Base-by-base conservation (phyloP, 768 basidiomycete species). In the Suillus weaverae region DNA sequence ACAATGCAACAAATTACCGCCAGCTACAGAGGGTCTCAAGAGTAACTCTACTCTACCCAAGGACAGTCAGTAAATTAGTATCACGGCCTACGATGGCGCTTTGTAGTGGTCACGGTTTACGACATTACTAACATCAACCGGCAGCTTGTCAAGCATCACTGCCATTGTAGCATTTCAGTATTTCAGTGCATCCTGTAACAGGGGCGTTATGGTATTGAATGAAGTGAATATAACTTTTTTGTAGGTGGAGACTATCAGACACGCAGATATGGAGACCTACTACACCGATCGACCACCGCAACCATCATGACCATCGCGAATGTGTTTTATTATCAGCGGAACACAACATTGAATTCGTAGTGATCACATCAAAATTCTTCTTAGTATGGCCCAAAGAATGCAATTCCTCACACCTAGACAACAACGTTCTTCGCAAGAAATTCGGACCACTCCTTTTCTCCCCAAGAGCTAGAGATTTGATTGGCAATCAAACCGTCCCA, bases 381-480 rank as follows among this genome's bases (percentile, higher is more conserved):
- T 26, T 11, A 48, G 46, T 14, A 22, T 18, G 26, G 5, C 38
- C 22, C 26, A 18, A 26, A 30, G 3, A 39, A 18, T 38, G 22
- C 5, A 20, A 7, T 10, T 18, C 22, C 7, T 64, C 38, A 38
- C n/a, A 32, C 10, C 75, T 76, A 85, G 35, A 78, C 80, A 46
- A 62, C 64, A 30, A 91, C 84, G 66, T 86, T 91, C 59, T 83
- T 77, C 55, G 79, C 78, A 36, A 97, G 81, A 76, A 90, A 97
- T 53, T 87, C 84, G 22, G 78, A 80, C 95, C 95, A 97, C 72
- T 97, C 91, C 46, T 81, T 81, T 71, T 89, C 84, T 5, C 85
- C 89, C 92, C 93, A 97, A 26, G 88, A 84, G 72, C 93, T 94
- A 6, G 89, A 90, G 38, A 95, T 81, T 56, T 92, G 88, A 57